These are phyloP conservation scores for Penicillium herquei DNA, from an alignment of 495 filamentous ascomycete species.

Conservation along the genomic window DNA sequence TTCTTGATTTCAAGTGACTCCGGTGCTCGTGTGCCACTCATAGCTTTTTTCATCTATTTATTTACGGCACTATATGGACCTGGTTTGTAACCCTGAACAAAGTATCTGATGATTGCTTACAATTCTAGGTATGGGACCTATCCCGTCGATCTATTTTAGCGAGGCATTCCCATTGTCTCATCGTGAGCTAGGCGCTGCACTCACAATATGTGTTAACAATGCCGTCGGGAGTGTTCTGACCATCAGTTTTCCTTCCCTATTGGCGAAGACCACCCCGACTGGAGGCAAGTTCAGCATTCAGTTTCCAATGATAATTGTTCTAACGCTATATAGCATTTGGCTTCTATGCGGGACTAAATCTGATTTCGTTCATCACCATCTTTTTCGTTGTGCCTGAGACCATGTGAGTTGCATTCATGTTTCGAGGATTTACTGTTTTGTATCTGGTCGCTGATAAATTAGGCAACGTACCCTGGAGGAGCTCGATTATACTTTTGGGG, in stretches of 20 bases:
- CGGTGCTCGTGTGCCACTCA: constrained; percentile 53
- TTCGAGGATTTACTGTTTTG: too few relatives aligned
- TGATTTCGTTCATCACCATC: constrained; percentile 66
- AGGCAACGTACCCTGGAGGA: constrained; percentile 78
- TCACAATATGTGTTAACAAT: constrained; percentile 16
- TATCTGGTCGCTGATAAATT: neutral
- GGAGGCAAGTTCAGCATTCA: constrained; percentile 58
- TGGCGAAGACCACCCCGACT: constrained; percentile 65
- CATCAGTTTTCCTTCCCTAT: constrained; percentile 62
- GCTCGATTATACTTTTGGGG: constrained; percentile 76
- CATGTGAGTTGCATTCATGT: constrained; percentile 8
- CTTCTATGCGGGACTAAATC: constrained; percentile 57
- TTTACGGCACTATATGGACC: constrained; percentile 65
- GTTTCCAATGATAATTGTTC: constrained; percentile 59
- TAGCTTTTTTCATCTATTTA: constrained; percentile 63
- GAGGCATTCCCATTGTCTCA: constrained; percentile 77
- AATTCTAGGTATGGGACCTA: constrained; percentile 50
- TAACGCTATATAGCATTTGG: constrained; percentile 44
- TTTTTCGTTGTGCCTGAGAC: constrained; percentile 75
- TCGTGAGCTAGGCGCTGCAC: constrained; percentile 36
- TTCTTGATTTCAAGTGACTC: constrained; percentile 57
- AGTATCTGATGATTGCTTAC: neutral
- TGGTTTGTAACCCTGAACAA: constrained; percentile 23
- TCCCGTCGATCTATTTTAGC: constrained; percentile 70
- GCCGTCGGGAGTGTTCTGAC: constrained; percentile 10